Base-by-base conservation (phyloP, 2,329 filamentous ascomycete species). In the Clarireedia homoeocarpa region DNA sequence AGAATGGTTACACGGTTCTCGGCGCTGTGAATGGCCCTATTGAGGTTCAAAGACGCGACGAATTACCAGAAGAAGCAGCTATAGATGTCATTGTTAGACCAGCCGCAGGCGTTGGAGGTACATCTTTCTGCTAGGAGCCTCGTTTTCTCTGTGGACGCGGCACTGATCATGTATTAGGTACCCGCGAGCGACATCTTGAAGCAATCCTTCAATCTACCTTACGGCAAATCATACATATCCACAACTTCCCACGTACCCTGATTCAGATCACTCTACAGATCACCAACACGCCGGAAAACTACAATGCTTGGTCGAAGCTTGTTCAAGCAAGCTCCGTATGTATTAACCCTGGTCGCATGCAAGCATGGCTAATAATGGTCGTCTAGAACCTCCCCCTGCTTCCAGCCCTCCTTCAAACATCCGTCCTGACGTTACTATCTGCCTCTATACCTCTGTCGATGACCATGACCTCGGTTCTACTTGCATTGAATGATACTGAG, bases 21-120 rank as follows among this genome's bases (percentile, higher is more conserved):
- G 88, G 87, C 55, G 86, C 89, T 14, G 90, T 95, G 63, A 97
- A 96, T 72, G 94, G 92, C 0, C 94, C 94, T 15, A 83, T 97
- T 63, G 94, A 99, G 74, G 89, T 92, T 15, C 84, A 85, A 64
- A 83, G 91, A 66, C 84, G 89, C 66, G 92, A 99, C 69, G 90
- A 97, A 71, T 83, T 94, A 63, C 88, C 94, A 6, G 91, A 95
- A 71, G 91, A 96, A 74, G 90, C 92, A 27, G 83, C 86, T 50
- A 78, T 99, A 62, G 94, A 97, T 72, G 89, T 99, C 57, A 84
- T 92, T 69, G 82, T 99, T 62, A 84, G 94, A 70, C 92, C 92
- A 49, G 86, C 88, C 38, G 84, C 86, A 61, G 91, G 91, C 15
- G 85, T 94, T 47, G 90, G 88, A 75, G 87, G 91, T 85, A 71